A percentile compares a stretch with the other conserved stretches of the same genome.
Evolutionary conservation across 2,329 filamentous ascomycete genomes (phyloP).

Genomic region (Botryotinia narcissicola): DNA sequence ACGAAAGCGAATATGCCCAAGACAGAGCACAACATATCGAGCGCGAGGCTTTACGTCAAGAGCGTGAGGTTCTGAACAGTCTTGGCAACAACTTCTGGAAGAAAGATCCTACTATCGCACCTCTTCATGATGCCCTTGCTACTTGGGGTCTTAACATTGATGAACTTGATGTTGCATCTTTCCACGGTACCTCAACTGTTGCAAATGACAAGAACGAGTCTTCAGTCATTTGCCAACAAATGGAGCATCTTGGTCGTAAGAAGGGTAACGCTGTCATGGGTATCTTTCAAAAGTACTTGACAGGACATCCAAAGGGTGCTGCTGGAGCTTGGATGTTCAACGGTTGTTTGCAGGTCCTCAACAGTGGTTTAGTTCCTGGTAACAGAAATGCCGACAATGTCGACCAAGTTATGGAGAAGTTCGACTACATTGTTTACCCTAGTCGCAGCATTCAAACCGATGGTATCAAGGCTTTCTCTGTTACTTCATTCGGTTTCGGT

Average conservation of each 20-base stretch:
- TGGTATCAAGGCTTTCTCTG: slow-evolving; percentile 96
- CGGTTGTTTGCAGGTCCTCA: slow-evolving; percentile 91
- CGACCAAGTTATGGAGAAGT: slow-evolving; percentile 94
- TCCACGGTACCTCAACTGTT: slow-evolving; percentile 98
- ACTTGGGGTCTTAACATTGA: slow-evolving; percentile 98
- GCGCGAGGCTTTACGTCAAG: slow-evolving; percentile 81
- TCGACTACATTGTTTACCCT: slow-evolving; percentile 96
- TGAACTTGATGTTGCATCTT: slow-evolving; percentile 90
- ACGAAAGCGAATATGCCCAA: slow-evolving; percentile 80
- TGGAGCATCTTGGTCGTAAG: slow-evolving; percentile 88
- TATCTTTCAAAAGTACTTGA: slow-evolving; percentile 99
- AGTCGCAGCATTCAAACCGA: slow-evolving; percentile 95
- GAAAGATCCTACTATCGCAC: slow-evolving; percentile 87
- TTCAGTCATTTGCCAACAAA: slow-evolving; percentile 92
- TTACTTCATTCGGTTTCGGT: slow-evolving; percentile 98
- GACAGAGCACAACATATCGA: slow-evolving; percentile 86
- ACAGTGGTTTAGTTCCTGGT: slow-evolving; percentile 88
- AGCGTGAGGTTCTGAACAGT: slow-evolving; percentile 88
- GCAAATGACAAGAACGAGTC: slow-evolving; percentile 99
- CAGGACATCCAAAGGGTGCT: slow-evolving; percentile 97
- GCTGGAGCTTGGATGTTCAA: slow-evolving; percentile 99
- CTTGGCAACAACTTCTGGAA: slow-evolving; percentile 99
- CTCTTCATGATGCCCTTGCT: slow-evolving; percentile 89
- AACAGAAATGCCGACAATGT: slow-evolving; percentile 99
- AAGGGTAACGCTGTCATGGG: slow-evolving; percentile 96